A percentile compares a stretch with the other conserved stretches of the same genome.
Conservation (phyloP, 352 stramenopile genomes). For the Phytophthora ramorum region DNA sequence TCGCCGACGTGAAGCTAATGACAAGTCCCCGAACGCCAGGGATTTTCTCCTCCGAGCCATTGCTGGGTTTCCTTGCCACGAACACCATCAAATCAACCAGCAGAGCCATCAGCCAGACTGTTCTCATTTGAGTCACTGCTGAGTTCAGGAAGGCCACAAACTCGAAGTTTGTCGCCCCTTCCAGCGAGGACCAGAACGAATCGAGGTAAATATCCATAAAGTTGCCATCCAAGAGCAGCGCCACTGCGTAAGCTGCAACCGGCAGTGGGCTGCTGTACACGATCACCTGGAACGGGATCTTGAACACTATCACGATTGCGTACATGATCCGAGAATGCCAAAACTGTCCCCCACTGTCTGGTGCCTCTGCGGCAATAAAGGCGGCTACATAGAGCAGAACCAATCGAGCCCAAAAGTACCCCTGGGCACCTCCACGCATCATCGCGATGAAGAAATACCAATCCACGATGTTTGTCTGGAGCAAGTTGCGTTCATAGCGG, state of each 20-base stretch:
- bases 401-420: conserved; percentile 55
- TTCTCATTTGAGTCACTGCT: conserved; percentile 55
- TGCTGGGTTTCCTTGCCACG: conserved; percentile 10
- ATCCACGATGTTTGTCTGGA: conserved; percentile 47
- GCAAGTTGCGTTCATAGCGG: conserved; percentile 47
- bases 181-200: conserved; percentile 38
- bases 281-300: conserved; percentile 61
- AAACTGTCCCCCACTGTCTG: neutral
- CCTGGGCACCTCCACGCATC: conserved; percentile 43
- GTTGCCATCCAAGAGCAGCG: conserved; percentile 49
- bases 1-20: conserved; percentile 42
- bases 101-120: conserved; percentile 51
- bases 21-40: conserved; percentile 38
- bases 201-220: conserved; percentile 54
- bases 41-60: conserved; percentile 21
- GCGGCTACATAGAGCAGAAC: conserved; percentile 35
- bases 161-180: conserved; percentile 27
- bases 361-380: conserved; percentile 12
- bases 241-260: conserved; percentile 40
- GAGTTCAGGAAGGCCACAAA: conserved; percentile 33
- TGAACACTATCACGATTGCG: conserved; percentile 28
- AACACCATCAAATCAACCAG: conserved; percentile 33
- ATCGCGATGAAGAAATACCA: conserved; percentile 38
- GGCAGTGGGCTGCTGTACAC: conserved; percentile 58
- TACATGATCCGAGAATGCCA: neutral